A percentile compares a stretch with the other conserved stretches of the same genome.
Conservation (phyloP, 148 eudicot genomes). For the Nepenthes gracilis region DNA sequence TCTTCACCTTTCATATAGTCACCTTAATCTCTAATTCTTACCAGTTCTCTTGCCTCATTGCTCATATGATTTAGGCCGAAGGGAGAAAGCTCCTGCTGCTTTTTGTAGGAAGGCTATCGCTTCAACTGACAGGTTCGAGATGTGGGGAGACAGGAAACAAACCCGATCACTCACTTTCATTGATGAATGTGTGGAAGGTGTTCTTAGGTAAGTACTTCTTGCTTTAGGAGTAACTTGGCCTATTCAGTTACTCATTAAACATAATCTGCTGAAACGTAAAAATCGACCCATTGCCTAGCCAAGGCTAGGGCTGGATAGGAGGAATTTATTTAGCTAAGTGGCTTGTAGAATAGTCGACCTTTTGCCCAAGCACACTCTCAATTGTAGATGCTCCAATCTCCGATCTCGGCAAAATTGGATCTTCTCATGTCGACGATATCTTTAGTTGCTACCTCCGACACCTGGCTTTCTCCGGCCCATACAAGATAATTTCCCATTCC, state of each 20-base stretch:
- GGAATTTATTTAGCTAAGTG: too few species aligned
- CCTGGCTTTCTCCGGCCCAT: too few species aligned
- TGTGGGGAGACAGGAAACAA: constrained; percentile 54
- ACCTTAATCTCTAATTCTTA: not conserved
- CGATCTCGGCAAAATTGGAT: too few species aligned
- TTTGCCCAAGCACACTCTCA: too few species aligned
- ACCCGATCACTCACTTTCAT: constrained; percentile 51
- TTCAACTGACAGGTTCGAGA: constrained; percentile 43
- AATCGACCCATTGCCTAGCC: not conserved
- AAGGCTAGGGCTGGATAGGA: too few species aligned
- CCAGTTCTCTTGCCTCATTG: not conserved
- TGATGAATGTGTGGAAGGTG: constrained; percentile 55
- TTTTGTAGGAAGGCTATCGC: constrained; percentile 45
- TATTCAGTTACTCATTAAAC: not conserved
- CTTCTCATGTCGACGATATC: too few species aligned
- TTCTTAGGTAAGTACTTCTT: constrained; percentile 29
- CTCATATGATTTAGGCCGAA: constrained; percentile 22
- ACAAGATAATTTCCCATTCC: too few species aligned
- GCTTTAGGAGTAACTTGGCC: not conserved
- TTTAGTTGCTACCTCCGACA: too few species aligned
- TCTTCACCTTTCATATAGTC: not conserved
- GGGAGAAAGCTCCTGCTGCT: constrained; percentile 57
- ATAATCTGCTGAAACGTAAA: not conserved
- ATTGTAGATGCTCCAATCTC: too few species aligned
- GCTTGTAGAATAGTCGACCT: too few species aligned